Evolutionary conservation across 768 basidiomycete genomes (phyloP), one percentile per base, ranked within the genome.

Genomic region (Crepidotus variabilis): DNA sequence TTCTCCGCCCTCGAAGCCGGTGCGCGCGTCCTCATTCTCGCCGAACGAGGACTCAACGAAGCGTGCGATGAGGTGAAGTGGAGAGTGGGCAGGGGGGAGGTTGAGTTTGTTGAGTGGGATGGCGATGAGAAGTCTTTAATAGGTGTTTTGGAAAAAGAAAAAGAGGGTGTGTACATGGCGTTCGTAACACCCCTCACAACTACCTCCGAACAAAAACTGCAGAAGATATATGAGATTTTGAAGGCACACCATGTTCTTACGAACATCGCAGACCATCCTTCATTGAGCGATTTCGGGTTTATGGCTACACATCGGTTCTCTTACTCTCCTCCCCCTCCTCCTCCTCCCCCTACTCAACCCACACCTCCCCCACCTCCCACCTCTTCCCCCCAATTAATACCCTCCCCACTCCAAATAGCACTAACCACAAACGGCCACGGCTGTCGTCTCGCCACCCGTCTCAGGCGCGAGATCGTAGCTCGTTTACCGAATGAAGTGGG

Each of bases 341-440:
- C 18, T 8, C 11, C 18, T 20, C 14, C 18, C 39, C 5, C 10
- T 75, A 72, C 1, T 78, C 77, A 4, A 67, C 67, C 34, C 72
- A 76, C 14, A 81, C 82, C 1, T 66, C 84, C 2, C 71, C 0
- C 90, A 90, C 28, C 28, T 28, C 28, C 28, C 28, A 28, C 28
- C 28, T 28, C 28, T 4, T 5, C 39, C 39, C 13, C 39, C 39
- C 14, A 5, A 2, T 11, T 11, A 20, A 43, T 3, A 20, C 18
- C 39, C 18, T 20, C 14, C 18, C 39, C 14, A 16, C 39, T 67
- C 77, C 7, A 81, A 85, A 65, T 62, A 77, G 2, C 62, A 67
- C 10, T 98, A 2, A 91, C 94, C 2, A 95, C 95, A 0, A 98
- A 97, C 62, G 93, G 93, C 0, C 83, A 88, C 59, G 96, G 94